These are phyloP conservation scores for Ambrosiella beaveri DNA, from an alignment of 2,329 filamentous ascomycete species.

Conservation along the genomic window DNA sequence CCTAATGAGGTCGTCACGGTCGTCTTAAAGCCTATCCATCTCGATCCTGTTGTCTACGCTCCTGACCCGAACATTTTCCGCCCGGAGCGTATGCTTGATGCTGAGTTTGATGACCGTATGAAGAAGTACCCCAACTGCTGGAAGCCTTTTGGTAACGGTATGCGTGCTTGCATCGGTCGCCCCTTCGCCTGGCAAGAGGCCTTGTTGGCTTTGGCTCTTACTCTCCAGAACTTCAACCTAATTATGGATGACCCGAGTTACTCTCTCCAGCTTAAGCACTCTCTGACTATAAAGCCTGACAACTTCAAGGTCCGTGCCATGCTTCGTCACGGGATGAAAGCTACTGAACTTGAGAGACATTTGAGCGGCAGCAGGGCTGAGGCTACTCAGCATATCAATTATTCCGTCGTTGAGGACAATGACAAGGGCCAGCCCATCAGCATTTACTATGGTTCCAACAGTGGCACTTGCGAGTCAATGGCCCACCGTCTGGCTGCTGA, in stretches of 20 bases:
- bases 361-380: conserved; percentile 21
- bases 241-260: conserved; percentile 44
- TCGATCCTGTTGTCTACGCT: conserved; percentile 47
- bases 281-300: conserved; percentile 45
- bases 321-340: conserved; percentile 30
- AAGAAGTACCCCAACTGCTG: conserved; percentile 44
- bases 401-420: background rate
- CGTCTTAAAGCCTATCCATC: conserved; percentile 37
- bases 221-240: conserved; percentile 58
- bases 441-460: conserved; percentile 59
- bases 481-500: conserved; percentile 44
- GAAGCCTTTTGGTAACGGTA: conserved; percentile 62
- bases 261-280: conserved; percentile 34
- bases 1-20: conserved; percentile 32
- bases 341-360: conserved; percentile 29
- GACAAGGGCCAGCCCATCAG: conserved; percentile 30
- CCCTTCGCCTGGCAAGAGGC: conserved; percentile 62
- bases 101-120: conserved; percentile 42
- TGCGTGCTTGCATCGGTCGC: conserved; percentile 53
- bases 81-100: conserved; percentile 57
- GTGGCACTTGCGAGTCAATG: conserved; percentile 56
- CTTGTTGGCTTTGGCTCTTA: conserved; percentile 40
- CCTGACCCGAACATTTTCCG: conserved; percentile 47
- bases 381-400: conserved; percentile 4
- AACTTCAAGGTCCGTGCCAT: conserved; percentile 44